Evolutionary conservation across 108 stramenopile species (phyloP).

Genomic region (Cyclostephanos invisitatus): DNA sequence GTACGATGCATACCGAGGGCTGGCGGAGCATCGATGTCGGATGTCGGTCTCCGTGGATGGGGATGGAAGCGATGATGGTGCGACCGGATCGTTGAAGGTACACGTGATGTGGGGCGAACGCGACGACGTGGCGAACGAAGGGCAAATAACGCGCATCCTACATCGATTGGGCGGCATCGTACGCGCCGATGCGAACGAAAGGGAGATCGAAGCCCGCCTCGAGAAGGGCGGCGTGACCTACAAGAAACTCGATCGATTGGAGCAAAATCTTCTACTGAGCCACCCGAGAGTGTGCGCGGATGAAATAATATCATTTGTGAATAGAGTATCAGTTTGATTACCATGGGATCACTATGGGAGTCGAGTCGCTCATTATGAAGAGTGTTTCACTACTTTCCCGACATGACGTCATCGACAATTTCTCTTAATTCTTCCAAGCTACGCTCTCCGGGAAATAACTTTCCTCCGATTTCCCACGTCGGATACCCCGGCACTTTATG

Average conservation of each 20-base stretch:
- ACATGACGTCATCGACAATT: conserved; percentile 56
- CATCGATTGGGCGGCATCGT: conserved; percentile 4
- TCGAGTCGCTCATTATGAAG: no score
- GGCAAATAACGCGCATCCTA: conserved; percentile 4
- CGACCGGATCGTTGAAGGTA: neutral
- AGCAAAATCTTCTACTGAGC: conserved; percentile 10
- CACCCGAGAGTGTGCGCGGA: conserved; percentile 1
- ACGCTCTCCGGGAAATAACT: conserved; percentile 92
- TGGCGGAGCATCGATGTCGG: neutral
- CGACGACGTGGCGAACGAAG: conserved; percentile 11
- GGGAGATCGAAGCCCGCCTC: neutral
- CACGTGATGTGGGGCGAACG: conserved; percentile 14
- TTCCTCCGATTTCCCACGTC: conserved; percentile 94
- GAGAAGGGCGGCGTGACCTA: conserved; percentile 1
- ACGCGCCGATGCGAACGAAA: neutral
- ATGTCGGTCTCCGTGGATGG: neutral
- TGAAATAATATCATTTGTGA: neutral
- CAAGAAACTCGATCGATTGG: conserved; percentile 6
- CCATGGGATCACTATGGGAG: no score
- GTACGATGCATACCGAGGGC: neutral
- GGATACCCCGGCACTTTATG: conserved; percentile 92
- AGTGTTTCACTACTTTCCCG: conserved; percentile 8
- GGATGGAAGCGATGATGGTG: neutral
- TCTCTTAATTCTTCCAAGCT: conserved; percentile 90
- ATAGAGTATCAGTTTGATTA: neutral